Conservation (phyloP, 352 stramenopile genomes). For the Pythium angustatum region DNA sequence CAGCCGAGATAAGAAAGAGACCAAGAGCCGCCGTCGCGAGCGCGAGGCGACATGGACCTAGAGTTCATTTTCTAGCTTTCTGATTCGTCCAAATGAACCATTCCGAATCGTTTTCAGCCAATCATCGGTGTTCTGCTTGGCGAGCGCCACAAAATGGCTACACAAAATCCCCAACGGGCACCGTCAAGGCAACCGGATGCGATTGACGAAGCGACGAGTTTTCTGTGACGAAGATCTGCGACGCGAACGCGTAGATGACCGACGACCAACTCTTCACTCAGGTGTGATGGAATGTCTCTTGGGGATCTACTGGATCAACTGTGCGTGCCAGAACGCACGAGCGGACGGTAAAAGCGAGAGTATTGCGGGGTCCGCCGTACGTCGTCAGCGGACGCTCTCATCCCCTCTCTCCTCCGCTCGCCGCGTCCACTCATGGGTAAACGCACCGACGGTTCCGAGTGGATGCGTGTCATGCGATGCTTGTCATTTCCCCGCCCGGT, state of each 20-base stretch:
- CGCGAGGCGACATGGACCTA: neutral
- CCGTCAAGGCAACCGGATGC: neutral
- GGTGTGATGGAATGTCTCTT: conserved; percentile 22
- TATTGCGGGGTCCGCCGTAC: too few species aligned
- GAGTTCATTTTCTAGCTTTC: neutral
- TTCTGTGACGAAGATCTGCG: conserved; percentile 19
- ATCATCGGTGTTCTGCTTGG: conserved; percentile 16
- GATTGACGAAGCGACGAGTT: neutral
- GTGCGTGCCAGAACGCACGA: too few species aligned
- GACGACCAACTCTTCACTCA: too few species aligned
- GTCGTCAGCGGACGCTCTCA: conserved; percentile 9
- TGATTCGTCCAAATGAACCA: conserved; percentile 24
- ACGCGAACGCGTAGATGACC: too few species aligned
- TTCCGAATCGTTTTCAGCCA: too few species aligned
- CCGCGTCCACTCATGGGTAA: neutral
- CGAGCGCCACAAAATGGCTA: conserved; percentile 19
- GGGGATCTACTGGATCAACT: neutral
- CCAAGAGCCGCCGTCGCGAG: conserved; percentile 53
- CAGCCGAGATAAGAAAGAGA: conserved; percentile 28
- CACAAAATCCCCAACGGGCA: too few species aligned
- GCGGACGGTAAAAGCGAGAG: too few species aligned
- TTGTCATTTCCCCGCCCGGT: conserved; percentile 3
- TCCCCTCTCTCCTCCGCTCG: neutral
- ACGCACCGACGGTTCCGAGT: neutral
- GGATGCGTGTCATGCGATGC: conserved; percentile 14